A percentile compares a stretch with the other conserved stretches of the same genome.
Evolutionary conservation across 805 yeast genomes (phyloP).

Genomic region (Priceomyces carsonii): DNA sequence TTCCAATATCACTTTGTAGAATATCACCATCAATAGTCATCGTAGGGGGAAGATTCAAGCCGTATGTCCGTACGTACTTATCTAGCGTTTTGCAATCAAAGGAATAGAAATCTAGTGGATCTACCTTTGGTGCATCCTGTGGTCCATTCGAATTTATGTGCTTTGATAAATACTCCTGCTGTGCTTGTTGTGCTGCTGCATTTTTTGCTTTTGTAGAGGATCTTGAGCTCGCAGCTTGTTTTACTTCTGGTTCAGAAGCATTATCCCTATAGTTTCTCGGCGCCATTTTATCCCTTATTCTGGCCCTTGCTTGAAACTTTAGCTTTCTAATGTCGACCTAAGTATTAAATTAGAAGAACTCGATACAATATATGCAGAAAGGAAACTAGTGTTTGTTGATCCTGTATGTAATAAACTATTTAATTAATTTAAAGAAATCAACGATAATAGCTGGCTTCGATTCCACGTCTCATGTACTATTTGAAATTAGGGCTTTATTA

Average conservation of each 20-base stretch:
- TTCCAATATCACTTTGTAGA: constrained; percentile 71
- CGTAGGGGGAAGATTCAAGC: constrained; percentile 58
- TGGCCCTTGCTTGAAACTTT: too few species aligned
- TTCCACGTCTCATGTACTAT: too few species aligned
- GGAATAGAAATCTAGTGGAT: constrained; percentile 69
- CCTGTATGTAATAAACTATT: too few species aligned
- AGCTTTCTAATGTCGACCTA: too few species aligned
- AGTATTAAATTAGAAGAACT: too few species aligned
- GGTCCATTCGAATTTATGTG: constrained; percentile 79
- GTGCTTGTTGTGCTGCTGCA: constrained; percentile 66
- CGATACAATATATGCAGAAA: too few species aligned
- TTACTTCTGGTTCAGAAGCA: constrained; percentile 37
- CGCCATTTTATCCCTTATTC: constrained; percentile 12
- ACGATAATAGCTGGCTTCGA: too few species aligned
- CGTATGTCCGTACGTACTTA: constrained; percentile 63
- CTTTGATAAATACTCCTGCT: constrained; percentile 63
- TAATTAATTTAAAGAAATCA: too few species aligned
- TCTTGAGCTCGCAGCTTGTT: constrained; percentile 27
- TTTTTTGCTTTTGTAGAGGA: constrained; percentile 60
- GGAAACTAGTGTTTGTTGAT: too few species aligned
- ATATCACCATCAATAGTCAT: constrained; percentile 69
- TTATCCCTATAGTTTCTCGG: constrained; percentile 30
- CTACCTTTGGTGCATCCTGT: constrained; percentile 47
- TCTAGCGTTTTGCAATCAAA: constrained; percentile 66
- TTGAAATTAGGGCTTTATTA: constrained; percentile 1